A percentile compares a stretch with the other conserved stretches of the same genome.
These are phyloP conservation scores for Candida ovalis DNA, from an alignment of 805 yeast genomes.

Conservation along the genomic window DNA sequence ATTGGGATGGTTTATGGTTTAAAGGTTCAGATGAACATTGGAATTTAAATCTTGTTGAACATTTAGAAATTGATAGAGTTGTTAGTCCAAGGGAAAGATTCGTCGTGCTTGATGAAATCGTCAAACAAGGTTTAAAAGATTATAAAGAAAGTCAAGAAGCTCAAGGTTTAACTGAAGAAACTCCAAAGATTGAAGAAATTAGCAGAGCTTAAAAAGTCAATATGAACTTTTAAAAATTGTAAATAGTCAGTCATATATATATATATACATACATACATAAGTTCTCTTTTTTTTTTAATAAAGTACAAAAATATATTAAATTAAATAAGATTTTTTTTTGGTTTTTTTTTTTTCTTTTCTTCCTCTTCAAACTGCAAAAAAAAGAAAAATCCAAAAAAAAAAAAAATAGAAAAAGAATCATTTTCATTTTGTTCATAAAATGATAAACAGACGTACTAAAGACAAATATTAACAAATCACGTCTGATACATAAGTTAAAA, in stretches of 20 bases:
- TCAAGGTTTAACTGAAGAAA: background rate
- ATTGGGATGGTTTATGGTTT: slow-evolving; percentile 88
- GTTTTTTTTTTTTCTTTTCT: background rate
- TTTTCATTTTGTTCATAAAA: too few species aligned
- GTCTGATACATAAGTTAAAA: background rate
- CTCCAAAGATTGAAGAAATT: slow-evolving; percentile 1
- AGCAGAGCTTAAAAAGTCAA: background rate
- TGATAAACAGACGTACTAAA: too few species aligned
- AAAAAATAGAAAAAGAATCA: too few species aligned
- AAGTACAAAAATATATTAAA: too few species aligned
- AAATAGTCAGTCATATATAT: too few species aligned
- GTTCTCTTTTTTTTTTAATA: too few species aligned
- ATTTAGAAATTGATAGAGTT: slow-evolving; percentile 51
- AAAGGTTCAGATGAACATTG: slow-evolving; percentile 77
- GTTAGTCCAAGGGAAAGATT: slow-evolving; percentile 65
- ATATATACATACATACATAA: too few species aligned
- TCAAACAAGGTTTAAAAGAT: slow-evolving; percentile 30
- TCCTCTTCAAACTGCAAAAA: too few species aligned
- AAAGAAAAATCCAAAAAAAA: too few species aligned
- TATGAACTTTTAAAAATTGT: too few species aligned
- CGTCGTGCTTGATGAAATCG: slow-evolving; percentile 59
- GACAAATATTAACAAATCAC: too few species aligned
- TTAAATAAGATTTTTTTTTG: too few species aligned
- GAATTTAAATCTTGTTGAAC: slow-evolving; percentile 56
- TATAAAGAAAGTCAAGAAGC: slow-evolving; percentile 3